Evolutionary conservation across 495 filamentous ascomycete genomes (phyloP).

Genomic region (Penicillium turbatum): DNA sequence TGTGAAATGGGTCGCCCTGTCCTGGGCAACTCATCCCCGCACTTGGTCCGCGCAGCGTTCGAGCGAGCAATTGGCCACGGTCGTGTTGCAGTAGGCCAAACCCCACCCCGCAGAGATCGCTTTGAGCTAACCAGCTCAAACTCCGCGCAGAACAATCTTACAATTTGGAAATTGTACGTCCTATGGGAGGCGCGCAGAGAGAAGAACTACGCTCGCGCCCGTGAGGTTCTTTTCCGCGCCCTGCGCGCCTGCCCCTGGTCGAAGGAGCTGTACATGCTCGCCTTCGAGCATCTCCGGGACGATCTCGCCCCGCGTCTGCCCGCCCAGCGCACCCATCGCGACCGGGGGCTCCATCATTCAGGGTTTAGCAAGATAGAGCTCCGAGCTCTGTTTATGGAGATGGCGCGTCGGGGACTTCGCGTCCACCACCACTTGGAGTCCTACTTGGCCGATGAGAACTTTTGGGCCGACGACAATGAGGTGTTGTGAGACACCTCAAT

Average conservation of each 20-base stretch:
- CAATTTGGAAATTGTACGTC: slow-evolving; percentile 66
- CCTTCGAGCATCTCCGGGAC: slow-evolving; percentile 50
- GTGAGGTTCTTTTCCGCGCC: slow-evolving; percentile 44
- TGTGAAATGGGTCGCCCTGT: slow-evolving; percentile 53
- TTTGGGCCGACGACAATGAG: not conserved
- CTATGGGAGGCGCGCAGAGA: slow-evolving; percentile 46
- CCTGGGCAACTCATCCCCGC: slow-evolving; percentile 46
- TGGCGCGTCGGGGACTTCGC: not conserved
- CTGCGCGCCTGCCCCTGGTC: slow-evolving; percentile 67
- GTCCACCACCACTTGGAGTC: not conserved
- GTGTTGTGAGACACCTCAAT: not conserved
- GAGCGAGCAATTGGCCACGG: slow-evolving; percentile 57
- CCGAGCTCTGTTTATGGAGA: not conserved
- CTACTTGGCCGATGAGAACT: not conserved
- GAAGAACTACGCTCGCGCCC: slow-evolving; percentile 40
- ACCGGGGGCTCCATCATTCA: not conserved
- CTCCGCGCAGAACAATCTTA: slow-evolving; percentile 27
- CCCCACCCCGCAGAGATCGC: not conserved
- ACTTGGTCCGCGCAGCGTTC: slow-evolving; percentile 63
- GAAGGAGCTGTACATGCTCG: slow-evolving; percentile 63
- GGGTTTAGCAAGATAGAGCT: not conserved
- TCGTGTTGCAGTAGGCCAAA: slow-evolving; percentile 11
- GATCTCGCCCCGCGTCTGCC: slow-evolving; percentile 10
- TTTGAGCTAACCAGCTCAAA: slow-evolving; percentile 2
- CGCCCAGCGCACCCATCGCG: not conserved